Percentiles rank a stretch among this genome's conserved stretches.
These are phyloP conservation scores for Pyracantha coccinea DNA, from an alignment of 331 rosid species.

Conservation along the genomic window DNA sequence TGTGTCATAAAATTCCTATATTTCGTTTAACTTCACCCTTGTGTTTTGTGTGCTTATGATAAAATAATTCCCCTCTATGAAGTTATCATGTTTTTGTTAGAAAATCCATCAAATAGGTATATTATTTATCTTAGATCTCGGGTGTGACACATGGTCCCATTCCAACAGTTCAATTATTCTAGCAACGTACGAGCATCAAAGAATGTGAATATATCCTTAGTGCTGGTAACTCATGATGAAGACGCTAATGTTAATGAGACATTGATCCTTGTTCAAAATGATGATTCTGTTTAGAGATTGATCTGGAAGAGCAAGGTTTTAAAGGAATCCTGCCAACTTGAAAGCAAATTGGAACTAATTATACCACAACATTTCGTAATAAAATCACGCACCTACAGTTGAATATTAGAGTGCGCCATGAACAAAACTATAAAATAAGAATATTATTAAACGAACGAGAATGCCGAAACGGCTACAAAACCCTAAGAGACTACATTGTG, in stretches of 20 bases:
- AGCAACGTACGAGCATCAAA: neutral
- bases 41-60: no score
- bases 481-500: no score
- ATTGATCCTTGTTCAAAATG: slow-evolving; percentile 4
- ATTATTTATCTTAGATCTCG: neutral
- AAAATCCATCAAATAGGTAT: no score
- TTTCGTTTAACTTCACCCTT: neutral
- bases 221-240: neutral
- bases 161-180: neutral
- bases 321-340: neutral
- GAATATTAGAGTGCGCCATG: no score
- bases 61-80: no score
- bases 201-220: neutral
- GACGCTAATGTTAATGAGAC: neutral
- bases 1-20: neutral
- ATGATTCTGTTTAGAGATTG: neutral
- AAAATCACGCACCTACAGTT: no score
- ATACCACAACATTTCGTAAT: no score
- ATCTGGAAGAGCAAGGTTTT: neutral
- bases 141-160: neutral
- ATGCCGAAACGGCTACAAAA: no score
- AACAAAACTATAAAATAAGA: no score
- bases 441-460: no score
- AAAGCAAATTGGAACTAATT: neutral
- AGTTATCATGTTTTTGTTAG: no score